Conservation (phyloP, 2,329 filamentous ascomycete species). For the Didymosphaeria variabile region DNA sequence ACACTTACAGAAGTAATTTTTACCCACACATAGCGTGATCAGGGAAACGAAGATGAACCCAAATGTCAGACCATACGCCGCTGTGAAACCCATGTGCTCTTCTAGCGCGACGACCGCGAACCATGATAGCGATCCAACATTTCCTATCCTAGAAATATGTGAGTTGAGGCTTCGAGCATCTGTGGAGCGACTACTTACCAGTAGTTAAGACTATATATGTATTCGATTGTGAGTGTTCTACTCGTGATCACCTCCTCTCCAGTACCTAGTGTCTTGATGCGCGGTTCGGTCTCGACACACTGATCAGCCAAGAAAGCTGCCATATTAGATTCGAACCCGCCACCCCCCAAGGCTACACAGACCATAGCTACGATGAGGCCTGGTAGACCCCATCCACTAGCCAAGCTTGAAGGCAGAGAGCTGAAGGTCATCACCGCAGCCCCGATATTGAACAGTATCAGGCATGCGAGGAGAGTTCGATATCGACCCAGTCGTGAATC, state of each 20-base stretch:
- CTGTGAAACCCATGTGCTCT: constrained; percentile 71
- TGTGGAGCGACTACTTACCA: constrained; percentile 35
- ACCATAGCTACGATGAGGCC: constrained; percentile 43
- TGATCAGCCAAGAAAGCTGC: constrained; percentile 51
- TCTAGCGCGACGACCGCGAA: constrained; percentile 73
- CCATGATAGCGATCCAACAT: constrained; percentile 73
- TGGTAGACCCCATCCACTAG: constrained; percentile 35
- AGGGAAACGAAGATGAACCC: constrained; percentile 71
- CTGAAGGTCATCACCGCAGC: constrained; percentile 34
- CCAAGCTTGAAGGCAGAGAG: constrained; percentile 28
- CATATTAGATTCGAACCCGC: constrained; percentile 48
- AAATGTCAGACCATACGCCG: constrained; percentile 69
- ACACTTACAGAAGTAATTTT: constrained; percentile 27
- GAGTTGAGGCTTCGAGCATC: neutral
- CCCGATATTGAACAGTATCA: constrained; percentile 38
- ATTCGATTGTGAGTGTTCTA: constrained; percentile 46
- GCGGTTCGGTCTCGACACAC: constrained; percentile 35
- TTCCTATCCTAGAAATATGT: constrained; percentile 47
- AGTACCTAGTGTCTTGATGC: constrained; percentile 31
- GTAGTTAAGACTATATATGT: constrained; percentile 52
- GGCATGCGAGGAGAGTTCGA: constrained; percentile 45
- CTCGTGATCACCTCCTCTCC: constrained; percentile 49
- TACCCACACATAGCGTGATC: constrained; percentile 58
- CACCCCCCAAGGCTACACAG: constrained; percentile 51
- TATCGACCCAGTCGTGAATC: constrained; percentile 53